phyloP scores from a whole-genome alignment of 2,329 filamentous ascomycete species.

The Exophiala dermatitidis region DNA sequence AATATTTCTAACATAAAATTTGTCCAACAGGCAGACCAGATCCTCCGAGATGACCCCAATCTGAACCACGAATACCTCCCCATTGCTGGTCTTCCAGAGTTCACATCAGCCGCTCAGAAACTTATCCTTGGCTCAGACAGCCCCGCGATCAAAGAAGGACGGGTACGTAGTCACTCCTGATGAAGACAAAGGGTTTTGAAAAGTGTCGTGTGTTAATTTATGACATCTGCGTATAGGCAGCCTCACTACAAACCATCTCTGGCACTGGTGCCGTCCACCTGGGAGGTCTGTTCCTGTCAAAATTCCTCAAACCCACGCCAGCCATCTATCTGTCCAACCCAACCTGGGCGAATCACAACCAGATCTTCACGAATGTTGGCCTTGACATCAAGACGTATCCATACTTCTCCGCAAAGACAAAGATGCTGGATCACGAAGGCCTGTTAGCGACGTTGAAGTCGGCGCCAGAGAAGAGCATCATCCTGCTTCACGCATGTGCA shows the following conservation, averaged over 20 bases:
- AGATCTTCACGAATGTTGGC: conserved; percentile 90
- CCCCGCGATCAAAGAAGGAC: conserved; percentile 75
- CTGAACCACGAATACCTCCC: conserved; percentile 98
- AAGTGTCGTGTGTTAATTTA: neutral
- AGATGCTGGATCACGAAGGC: conserved; percentile 84
- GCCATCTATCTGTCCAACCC: conserved; percentile 87
- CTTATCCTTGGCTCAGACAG: conserved; percentile 75
- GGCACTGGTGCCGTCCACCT: conserved; percentile 93
- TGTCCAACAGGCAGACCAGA: conserved; percentile 68
- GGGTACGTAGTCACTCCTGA: conserved; percentile 42
- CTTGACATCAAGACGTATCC: conserved; percentile 76
- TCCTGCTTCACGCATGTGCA: conserved; percentile 89
- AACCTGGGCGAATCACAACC: conserved; percentile 98
- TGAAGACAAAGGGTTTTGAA: neutral
- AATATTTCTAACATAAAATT: neutral
- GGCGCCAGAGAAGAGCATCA: conserved; percentile 72
- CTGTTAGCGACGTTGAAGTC: conserved; percentile 65
- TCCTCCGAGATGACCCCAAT: conserved; percentile 77
- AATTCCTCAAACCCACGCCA: conserved; percentile 66
- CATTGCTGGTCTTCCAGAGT: conserved; percentile 78
- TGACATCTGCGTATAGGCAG: conserved; percentile 40
- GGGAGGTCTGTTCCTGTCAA: conserved; percentile 85
- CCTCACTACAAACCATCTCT: conserved; percentile 88
- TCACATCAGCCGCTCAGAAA: conserved; percentile 85
- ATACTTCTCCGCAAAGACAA: conserved; percentile 85